Base-by-base conservation (phyloP, 371 early-diverging fungal species). In the Circinella umbellata region DNA sequence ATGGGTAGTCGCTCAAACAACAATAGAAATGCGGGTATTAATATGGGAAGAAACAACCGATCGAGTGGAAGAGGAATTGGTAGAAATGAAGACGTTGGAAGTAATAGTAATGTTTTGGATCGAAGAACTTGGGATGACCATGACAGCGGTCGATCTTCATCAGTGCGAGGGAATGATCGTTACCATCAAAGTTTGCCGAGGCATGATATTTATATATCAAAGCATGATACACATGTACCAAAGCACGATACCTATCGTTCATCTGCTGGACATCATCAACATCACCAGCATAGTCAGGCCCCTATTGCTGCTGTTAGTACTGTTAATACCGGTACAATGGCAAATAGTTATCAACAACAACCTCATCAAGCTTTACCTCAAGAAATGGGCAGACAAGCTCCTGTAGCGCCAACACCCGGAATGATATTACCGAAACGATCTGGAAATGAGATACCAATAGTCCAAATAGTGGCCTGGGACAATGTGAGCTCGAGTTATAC, bases 391-490 rank as follows among this genome's bases (percentile, higher is more conserved):
- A 27, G 27, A 27, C 27, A 27, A 27, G 27, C 27, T 27, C 27
- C 27, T 27, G 27, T 27, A 27, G 27, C 53, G 18, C 39, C 61
- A 61, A 37, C n/a, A 39, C 47, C 64, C 13, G 27, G n/a, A 20
- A 20, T 17, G 6, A 27, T 64, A 17, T 54, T 64, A 37, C 38
- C 49, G 42, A 61, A 57, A n/a, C 69, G 48, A 6, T 9, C 35
- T 34, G 57, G 34, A 57, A 57, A 57, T 11, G 71, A 61, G n/a
- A 68, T 71, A 8, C 75, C 75, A 34, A 46, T 62, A 6, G 71
- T 75, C 3, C 71, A 75, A 38, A 47, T 68, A 4, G 66, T 75
- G 51, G 75, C 66, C n/a, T 71, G 66, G 63, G 75, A 61, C 17
- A 60, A 71, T 46, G 67, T 71, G 47, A 51, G 64, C 27, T 68